These are phyloP conservation scores for Lasiodiplodia citricola DNA, from an alignment of 2,329 filamentous ascomycete genomes.

Conservation along the genomic window DNA sequence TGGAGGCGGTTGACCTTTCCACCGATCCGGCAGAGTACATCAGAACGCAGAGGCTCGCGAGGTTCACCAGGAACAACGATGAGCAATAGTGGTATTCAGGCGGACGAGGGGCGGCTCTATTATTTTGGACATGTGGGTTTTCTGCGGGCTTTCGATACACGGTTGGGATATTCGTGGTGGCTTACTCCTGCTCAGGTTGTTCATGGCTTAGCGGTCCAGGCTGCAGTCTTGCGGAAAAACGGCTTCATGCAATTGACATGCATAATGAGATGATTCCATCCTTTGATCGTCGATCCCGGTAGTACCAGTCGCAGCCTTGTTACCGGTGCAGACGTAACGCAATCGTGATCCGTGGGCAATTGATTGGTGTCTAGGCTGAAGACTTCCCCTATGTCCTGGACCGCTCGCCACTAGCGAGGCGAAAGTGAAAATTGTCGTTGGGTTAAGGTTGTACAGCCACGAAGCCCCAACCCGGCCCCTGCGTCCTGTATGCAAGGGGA, in stretches of 20 bases:
- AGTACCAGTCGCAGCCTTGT: too few species aligned
- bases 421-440: background rate
- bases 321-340: background rate
- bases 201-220: background rate
- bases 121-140: background rate
- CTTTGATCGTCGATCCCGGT: background rate
- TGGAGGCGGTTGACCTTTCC: background rate
- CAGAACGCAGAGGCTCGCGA: background rate
- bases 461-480: background rate
- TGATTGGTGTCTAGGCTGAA: background rate
- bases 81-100: background rate
- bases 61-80: background rate
- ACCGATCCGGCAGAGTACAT: background rate
- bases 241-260: background rate
- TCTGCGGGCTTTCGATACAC: background rate
- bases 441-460: background rate
- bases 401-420: background rate
- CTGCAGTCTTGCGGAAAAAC: background rate
- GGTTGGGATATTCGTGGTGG: background rate
- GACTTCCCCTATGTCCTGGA: too few species aligned
- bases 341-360: background rate
- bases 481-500: background rate
- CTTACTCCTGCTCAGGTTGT: background rate
- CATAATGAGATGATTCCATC: background rate
- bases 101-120: background rate